phyloP scores from a whole-genome alignment of 2,329 filamentous ascomycete genomes.

The Pyricularia pennisetigena region DNA sequence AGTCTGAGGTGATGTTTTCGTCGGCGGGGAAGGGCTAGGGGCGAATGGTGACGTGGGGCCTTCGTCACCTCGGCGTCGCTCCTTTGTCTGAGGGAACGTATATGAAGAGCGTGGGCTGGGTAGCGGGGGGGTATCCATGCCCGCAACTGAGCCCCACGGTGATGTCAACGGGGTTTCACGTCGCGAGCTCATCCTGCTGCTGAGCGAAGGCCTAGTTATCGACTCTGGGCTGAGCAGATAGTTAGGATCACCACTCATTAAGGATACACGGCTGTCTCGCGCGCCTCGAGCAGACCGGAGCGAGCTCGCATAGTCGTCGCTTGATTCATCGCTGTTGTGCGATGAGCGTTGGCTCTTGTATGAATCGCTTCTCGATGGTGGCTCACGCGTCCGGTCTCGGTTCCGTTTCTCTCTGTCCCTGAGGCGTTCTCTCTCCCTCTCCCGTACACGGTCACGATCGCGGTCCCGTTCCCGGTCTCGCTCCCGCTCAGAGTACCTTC shows the following conservation, averaged over 20 bases:
- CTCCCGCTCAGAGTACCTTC: slow-evolving; percentile 9
- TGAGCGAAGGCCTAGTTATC: slow-evolving; percentile 7
- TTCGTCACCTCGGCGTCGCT: background rate
- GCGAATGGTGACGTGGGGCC: background rate
- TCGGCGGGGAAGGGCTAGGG: background rate
- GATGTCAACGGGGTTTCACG: slow-evolving; percentile 24
- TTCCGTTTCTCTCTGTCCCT: slow-evolving; percentile 5
- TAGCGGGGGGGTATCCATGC: slow-evolving; percentile 9
- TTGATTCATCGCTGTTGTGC: slow-evolving; percentile 24
- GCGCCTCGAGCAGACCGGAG: slow-evolving; percentile 17
- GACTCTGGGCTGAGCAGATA: slow-evolving; percentile 14
- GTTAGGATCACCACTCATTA: slow-evolving; percentile 23
- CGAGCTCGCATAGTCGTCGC: slow-evolving; percentile 25
- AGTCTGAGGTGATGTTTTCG: background rate
- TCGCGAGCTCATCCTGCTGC: slow-evolving; percentile 21
- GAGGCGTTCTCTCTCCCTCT: slow-evolving; percentile 3
- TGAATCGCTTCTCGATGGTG: slow-evolving; percentile 17
- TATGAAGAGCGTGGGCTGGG: slow-evolving; percentile 11
- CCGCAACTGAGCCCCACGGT: slow-evolving; percentile 13
- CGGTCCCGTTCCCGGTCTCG: background rate
- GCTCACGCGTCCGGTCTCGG: slow-evolving; percentile 6
- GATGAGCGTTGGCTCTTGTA: slow-evolving; percentile 13
- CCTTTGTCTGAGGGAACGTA: slow-evolving; percentile 3
- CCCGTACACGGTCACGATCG: background rate
- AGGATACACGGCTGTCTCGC: slow-evolving; percentile 21